Evolutionary conservation across 352 stramenopile genomes (phyloP).

Genomic region (Phytophthora vignae): DNA sequence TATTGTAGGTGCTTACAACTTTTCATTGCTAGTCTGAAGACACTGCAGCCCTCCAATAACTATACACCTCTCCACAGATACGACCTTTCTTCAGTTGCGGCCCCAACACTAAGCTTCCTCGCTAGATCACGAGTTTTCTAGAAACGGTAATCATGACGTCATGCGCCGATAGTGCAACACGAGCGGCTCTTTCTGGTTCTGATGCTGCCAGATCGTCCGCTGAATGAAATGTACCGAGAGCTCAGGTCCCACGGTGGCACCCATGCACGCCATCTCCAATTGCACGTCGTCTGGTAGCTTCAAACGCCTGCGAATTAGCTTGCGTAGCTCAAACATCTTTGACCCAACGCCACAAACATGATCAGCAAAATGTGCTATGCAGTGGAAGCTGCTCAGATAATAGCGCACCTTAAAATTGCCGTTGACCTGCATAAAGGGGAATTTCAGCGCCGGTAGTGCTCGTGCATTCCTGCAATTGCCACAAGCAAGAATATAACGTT

Average conservation of each 20-base stretch:
- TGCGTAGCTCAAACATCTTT: conserved; percentile 71
- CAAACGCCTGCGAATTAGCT: conserved; percentile 49
- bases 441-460: conserved; percentile 42
- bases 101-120: too few species aligned
- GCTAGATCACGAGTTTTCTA: too few species aligned
- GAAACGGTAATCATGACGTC: neutral
- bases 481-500: neutral
- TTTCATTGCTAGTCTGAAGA: neutral
- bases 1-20: neutral
- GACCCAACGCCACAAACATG: neutral
- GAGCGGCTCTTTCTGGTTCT: conserved; percentile 53
- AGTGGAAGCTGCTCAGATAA: neutral
- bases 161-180: conserved; percentile 58
- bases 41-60: neutral
- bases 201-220: conserved; percentile 70
- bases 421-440: conserved; percentile 71
- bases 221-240: conserved; percentile 74
- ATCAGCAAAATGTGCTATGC: neutral
- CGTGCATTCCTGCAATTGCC: conserved; percentile 24
- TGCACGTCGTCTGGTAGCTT: conserved; percentile 39
- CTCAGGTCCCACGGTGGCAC: conserved; percentile 62
- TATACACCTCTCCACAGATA: neutral
- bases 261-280: conserved; percentile 69
- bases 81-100: too few species aligned
- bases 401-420: conserved; percentile 59